phyloP scores from a whole-genome alignment of 2,329 filamentous ascomycete species.

The Fonsecaea erecta region DNA sequence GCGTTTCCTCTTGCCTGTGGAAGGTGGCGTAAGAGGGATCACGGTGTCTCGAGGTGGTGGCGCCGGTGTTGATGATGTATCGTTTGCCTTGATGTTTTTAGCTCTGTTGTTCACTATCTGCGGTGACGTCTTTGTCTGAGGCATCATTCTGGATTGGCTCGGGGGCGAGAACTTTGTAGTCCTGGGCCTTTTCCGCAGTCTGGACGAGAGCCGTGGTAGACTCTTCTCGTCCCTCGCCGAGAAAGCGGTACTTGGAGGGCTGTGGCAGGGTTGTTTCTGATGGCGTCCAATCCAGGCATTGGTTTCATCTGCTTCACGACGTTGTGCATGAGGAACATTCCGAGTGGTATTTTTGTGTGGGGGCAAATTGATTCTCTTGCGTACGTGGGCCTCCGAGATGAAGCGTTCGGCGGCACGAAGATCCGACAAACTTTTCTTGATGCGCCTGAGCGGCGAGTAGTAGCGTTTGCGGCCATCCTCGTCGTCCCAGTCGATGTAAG shows the following conservation, averaged over 20 bases:
- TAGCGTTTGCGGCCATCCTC: slow-evolving; percentile 7
- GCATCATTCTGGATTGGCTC: background rate
- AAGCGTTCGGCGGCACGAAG: slow-evolving; percentile 31
- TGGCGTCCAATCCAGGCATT: background rate
- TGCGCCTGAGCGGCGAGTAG: slow-evolving; percentile 17
- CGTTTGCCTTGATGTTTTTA: background rate
- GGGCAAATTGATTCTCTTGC: background rate
- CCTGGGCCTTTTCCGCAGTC: slow-evolving; percentile 1
- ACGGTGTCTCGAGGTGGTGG: no score
- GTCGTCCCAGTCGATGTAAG: slow-evolving; percentile 36
- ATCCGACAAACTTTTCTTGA: slow-evolving; percentile 31
- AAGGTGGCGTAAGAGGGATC: background rate
- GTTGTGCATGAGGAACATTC: background rate
- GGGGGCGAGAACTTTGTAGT: background rate
- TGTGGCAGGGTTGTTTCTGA: background rate
- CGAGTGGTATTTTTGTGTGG: background rate
- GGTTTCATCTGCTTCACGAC: background rate
- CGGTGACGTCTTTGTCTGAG: background rate
- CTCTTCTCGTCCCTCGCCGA: background rate
- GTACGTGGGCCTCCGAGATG: slow-evolving; percentile 18
- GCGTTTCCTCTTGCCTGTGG: background rate
- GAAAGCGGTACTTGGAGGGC: background rate
- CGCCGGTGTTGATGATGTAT: background rate
- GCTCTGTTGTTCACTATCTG: background rate
- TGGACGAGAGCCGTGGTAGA: background rate